A percentile compares a stretch with the other conserved stretches of the same genome.
phyloP scores from a whole-genome alignment of 2,329 filamentous ascomycete species.

The Apiospora koreana region DNA sequence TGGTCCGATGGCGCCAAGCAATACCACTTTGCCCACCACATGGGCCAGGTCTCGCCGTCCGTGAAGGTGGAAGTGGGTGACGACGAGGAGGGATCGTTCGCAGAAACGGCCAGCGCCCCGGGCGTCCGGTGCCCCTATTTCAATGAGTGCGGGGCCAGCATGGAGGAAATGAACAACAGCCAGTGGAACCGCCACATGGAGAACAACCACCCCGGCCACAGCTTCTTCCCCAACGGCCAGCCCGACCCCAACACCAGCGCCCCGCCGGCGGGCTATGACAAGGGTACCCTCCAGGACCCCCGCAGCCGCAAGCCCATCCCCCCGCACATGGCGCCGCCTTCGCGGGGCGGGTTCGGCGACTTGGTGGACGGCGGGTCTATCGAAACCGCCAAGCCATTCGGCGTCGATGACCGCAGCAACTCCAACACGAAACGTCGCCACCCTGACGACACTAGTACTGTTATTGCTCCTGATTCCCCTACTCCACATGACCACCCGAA shows the following conservation, averaged over 20 bases:
- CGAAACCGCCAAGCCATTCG: too few relatives aligned
- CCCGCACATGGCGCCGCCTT: too few relatives aligned
- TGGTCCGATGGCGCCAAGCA: constrained; percentile 6
- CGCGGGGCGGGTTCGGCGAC: too few relatives aligned
- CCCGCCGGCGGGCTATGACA: neutral
- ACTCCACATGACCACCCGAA: too few relatives aligned
- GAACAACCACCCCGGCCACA: neutral
- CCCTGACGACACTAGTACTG: too few relatives aligned
- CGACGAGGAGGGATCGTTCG: neutral
- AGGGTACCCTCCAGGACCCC: too few relatives aligned
- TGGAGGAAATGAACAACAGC: neutral
- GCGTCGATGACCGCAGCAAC: too few relatives aligned
- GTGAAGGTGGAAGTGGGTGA: neutral
- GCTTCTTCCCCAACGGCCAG: constrained; percentile 4
- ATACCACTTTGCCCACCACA: constrained; percentile 14
- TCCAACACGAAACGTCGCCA: too few relatives aligned
- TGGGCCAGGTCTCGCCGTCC: constrained; percentile 2
- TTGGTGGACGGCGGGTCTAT: too few relatives aligned
- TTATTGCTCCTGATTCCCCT: too few relatives aligned
- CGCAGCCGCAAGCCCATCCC: neutral
- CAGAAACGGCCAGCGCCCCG: too few relatives aligned
- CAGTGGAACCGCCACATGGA: constrained; percentile 11
- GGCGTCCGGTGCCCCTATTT: constrained; percentile 5
- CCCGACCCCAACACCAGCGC: neutral
- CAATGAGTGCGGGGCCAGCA: constrained; percentile 9